phyloP scores from a whole-genome alignment of 768 basidiomycete species.

The Lactarius tabidus region DNA sequence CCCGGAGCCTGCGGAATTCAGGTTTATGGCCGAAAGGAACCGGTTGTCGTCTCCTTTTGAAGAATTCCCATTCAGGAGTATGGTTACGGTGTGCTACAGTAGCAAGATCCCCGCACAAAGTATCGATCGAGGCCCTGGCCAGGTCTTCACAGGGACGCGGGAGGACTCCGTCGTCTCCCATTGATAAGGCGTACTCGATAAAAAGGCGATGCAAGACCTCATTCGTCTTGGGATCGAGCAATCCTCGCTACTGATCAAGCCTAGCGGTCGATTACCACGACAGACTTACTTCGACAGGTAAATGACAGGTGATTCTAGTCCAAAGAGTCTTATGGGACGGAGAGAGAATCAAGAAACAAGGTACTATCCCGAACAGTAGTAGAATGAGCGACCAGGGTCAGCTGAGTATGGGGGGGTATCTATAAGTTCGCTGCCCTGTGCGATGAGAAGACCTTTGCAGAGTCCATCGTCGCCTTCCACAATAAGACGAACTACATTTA shows the following conservation, averaged over 20 bases:
- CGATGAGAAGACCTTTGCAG: conserved; percentile 1
- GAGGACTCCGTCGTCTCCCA: no score
- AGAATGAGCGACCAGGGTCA: conserved; percentile 9
- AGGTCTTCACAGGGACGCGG: no score
- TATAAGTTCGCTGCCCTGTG: conserved; percentile 8
- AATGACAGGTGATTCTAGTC: conserved; percentile 6
- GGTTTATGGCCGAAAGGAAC: not conserved
- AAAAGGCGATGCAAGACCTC: not conserved
- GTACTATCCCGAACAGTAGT: conserved; percentile 3
- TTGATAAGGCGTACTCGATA: no score
- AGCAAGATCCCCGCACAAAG: no score
- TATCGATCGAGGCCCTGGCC: no score
- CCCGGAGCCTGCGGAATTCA: not conserved
- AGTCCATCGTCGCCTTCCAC: not conserved
- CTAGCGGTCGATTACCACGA: not conserved
- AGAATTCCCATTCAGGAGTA: no score
- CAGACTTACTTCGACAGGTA: not conserved
- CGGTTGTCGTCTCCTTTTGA: not conserved
- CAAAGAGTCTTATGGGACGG: not conserved
- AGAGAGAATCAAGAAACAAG: conserved; percentile 2
- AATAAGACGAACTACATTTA: conserved; percentile 29
- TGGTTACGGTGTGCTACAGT: no score
- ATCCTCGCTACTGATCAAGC: not conserved
- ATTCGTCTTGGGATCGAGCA: not conserved
- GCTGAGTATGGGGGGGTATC: conserved; percentile 20